A percentile compares a stretch with the other conserved stretches of the same genome.
These are phyloP conservation scores for Mycena crocata DNA, from an alignment of 768 basidiomycete genomes.

Conservation along the genomic window DNA sequence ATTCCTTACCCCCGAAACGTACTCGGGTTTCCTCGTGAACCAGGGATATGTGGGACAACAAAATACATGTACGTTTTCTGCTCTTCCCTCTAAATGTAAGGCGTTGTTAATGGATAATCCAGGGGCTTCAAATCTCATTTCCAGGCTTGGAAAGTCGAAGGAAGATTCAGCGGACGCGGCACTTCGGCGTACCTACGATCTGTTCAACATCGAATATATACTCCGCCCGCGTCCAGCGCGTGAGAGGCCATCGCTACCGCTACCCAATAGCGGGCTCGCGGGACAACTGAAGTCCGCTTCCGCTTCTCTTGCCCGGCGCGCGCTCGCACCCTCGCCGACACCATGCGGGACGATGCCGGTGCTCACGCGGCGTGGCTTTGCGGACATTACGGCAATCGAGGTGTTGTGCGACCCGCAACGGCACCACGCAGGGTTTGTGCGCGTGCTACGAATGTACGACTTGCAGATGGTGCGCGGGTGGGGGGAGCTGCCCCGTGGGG, in stretches of 20 bases:
- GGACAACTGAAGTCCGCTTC: conserved; percentile 1
- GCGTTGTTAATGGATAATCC: neutral
- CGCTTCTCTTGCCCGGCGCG: conserved; percentile 2
- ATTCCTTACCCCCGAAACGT: conserved; percentile 27
- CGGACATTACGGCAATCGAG: conserved; percentile 22
- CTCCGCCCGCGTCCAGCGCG: conserved; percentile 16
- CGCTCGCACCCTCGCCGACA: neutral
- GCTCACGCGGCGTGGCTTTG: conserved; percentile 27
- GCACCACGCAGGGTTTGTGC: conserved; percentile 1
- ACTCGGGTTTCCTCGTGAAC: conserved; percentile 30
- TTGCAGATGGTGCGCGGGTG: neutral
- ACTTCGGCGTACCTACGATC: conserved; percentile 27
- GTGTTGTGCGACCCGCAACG: conserved; percentile 19
- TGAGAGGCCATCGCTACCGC: neutral
- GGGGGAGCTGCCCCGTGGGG: conserved; percentile 10
- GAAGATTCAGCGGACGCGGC: conserved; percentile 30
- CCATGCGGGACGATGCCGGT: conserved; percentile 21
- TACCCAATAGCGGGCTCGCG: neutral
- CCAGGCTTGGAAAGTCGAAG: conserved; percentile 16
- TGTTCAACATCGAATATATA: conserved; percentile 28
- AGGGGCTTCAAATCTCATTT: conserved; percentile 19
- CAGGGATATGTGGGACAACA: conserved; percentile 24
- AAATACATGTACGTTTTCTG: conserved; percentile 20
- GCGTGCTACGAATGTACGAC: conserved; percentile 8
- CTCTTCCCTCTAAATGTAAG: neutral